These are phyloP conservation scores for Cordyceps militaris DNA, from an alignment of 2,329 filamentous ascomycete genomes.

Conservation along the genomic window DNA sequence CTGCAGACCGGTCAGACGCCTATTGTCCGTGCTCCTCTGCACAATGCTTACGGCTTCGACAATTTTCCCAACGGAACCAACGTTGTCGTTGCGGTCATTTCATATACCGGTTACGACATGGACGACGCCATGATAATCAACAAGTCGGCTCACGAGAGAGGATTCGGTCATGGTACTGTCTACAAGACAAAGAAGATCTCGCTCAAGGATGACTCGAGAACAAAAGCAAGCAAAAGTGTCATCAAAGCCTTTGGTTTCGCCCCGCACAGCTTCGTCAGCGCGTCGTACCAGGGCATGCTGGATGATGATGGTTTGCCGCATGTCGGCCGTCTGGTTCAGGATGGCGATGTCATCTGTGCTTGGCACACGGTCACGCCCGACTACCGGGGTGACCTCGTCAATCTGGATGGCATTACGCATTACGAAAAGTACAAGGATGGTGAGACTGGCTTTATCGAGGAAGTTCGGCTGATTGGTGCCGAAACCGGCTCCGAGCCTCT, in stretches of 20 bases:
- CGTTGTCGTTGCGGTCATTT: conserved; percentile 93
- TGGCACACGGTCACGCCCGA: conserved; percentile 84
- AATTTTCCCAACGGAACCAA: conserved; percentile 98
- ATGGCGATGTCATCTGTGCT: conserved; percentile 80
- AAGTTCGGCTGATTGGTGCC: conserved; percentile 82
- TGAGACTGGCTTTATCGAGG: conserved; percentile 83
- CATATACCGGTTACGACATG: conserved; percentile 99
- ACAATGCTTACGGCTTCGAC: conserved; percentile 94
- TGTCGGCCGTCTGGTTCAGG: conserved; percentile 67
- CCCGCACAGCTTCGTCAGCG: conserved; percentile 64
- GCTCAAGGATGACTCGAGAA: conserved; percentile 70
- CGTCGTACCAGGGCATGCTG: conserved; percentile 62
- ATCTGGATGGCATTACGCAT: conserved; percentile 77
- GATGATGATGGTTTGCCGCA: conserved; percentile 84
- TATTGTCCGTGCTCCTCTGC: conserved; percentile 81
- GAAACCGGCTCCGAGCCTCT: conserved; percentile 77
- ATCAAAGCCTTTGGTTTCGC: conserved; percentile 88
- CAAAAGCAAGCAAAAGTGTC: conserved; percentile 59
- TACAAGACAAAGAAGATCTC: conserved; percentile 96
- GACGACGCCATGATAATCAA: conserved; percentile 99
- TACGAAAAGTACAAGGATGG: conserved; percentile 92
- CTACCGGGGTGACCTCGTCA: conserved; percentile 69
- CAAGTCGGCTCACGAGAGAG: conserved; percentile 91
- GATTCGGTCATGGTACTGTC: conserved; percentile 91
- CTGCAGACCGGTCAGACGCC: conserved; percentile 95